Evolutionary conservation across 2,329 filamentous ascomycete species (phyloP), one percentile per base, ranked within the genome.

Genomic region (Davidsoniella virescens): DNA sequence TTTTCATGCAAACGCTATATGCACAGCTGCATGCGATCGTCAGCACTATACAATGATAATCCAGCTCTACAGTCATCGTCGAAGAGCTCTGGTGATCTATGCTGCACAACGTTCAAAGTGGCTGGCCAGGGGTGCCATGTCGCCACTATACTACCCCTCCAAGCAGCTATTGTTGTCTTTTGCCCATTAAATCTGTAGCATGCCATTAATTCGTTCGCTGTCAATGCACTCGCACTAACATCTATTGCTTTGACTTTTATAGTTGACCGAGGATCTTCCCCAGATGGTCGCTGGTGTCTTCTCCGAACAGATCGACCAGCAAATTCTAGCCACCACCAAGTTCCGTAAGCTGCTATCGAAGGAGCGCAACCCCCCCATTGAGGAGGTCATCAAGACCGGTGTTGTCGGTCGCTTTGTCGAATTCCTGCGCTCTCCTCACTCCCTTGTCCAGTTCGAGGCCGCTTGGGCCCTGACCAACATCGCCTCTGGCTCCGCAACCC

Each of bases 401-500:
- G 92, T 98, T 56, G 92, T 98, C 58, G 83, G 80, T 72, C 84
- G 92, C 63, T 98, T 98, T 63, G 92, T 98, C 67, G 87, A 95
- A 68, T 98, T 98, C 69, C 82, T 98, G 54, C 85, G 87, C 64
- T 98, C 92, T 51, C 92, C 92, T 56, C 92, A 98, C 69, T 96
- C 92, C 33, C 78, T 98, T 45, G 92, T 98, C 51, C 92, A 98
- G 69, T 98, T 98, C 64, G 92, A 98, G 74, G 92, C 92, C 61
- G 92, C 92, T 41, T 98, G 92, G 92, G 92, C 92, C 56, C 73
- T 98, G 63, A 98, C 92, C 72, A 98, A 98, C 73, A 98, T 98
- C 67, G 92, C 92, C 55, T 96, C 90, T 46, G 92, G 92, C 55
- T 96, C 90, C 53, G 92, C 92, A 54, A 84, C 87, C 59, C 92